These are phyloP conservation scores for Discostella stelligeroides DNA, from an alignment of 108 stramenopile species.

Conservation along the genomic window DNA sequence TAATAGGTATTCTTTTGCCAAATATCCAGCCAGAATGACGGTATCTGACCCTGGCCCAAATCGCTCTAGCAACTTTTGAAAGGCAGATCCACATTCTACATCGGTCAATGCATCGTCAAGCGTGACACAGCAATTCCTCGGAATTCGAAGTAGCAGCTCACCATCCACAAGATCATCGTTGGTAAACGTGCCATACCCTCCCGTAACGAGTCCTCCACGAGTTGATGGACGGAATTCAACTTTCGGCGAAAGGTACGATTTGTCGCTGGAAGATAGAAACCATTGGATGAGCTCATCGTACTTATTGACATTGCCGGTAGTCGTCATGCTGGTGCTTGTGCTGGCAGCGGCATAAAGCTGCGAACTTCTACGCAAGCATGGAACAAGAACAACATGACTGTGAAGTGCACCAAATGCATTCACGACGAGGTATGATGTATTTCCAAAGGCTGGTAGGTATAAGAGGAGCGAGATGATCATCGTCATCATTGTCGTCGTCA, in stretches of 20 bases:
- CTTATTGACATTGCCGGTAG: conserved; percentile 1
- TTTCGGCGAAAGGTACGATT: conserved; percentile 30
- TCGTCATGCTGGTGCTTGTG: background rate
- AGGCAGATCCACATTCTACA: conserved; percentile 50
- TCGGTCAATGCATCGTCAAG: conserved; percentile 51
- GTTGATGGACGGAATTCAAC: conserved; percentile 31
- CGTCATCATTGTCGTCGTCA: background rate
- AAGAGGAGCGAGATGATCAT: background rate
- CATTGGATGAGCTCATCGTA: conserved; percentile 24
- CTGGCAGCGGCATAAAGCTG: background rate
- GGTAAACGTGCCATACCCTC: conserved; percentile 66
- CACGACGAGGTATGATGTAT: background rate
- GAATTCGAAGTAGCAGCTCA: conserved; percentile 61
- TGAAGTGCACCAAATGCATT: background rate
- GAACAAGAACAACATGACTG: background rate
- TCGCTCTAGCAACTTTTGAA: conserved; percentile 55
- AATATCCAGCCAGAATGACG: conserved; percentile 71
- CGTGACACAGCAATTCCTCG: conserved; percentile 61
- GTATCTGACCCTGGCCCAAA: conserved; percentile 73
- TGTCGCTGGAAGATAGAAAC: conserved; percentile 1
- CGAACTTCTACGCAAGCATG: background rate
- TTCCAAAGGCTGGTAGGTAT: background rate
- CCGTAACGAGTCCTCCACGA: conserved; percentile 10
- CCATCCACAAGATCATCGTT: conserved; percentile 35
- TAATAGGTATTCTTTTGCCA: conserved; percentile 69